phyloP scores from a whole-genome alignment of 192 early-diverging fungal species.

The Rhizophagus sp. region DNA sequence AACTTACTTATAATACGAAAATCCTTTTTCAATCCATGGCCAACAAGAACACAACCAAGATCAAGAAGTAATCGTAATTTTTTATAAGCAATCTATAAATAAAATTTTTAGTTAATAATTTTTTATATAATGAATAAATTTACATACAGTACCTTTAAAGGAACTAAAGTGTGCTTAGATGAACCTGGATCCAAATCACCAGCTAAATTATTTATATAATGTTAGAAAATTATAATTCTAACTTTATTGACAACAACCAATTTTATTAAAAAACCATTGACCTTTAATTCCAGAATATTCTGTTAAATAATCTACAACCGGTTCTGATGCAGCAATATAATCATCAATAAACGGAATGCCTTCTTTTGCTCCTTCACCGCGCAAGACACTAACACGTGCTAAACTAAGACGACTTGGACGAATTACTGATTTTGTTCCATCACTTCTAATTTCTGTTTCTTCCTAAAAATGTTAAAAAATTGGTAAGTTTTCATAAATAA shows the following conservation, averaged over 20 bases:
- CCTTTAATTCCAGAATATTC: slow-evolving; percentile 93
- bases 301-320: slow-evolving; percentile 89
- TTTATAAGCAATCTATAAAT: slow-evolving; percentile 71
- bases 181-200: slow-evolving; percentile 77
- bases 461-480: slow-evolving; percentile 46
- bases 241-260: slow-evolving; percentile 10
- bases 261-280: slow-evolving; percentile 29
- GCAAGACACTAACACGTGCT: slow-evolving; percentile 88
- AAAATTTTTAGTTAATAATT: neutral
- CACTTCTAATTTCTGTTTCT: slow-evolving; percentile 87
- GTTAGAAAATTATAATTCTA: neutral
- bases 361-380: slow-evolving; percentile 71
- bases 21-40: slow-evolving; percentile 94
- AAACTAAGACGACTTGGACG: slow-evolving; percentile 80
- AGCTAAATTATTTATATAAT: slow-evolving; percentile 38
- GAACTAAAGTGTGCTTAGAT: slow-evolving; percentile 80
- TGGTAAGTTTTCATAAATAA: too few species aligned
- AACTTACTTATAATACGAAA: slow-evolving; percentile 87
- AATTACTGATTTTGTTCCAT: slow-evolving; percentile 84
- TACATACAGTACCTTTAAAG: slow-evolving; percentile 63
- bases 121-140: neutral
- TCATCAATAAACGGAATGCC: slow-evolving; percentile 95
- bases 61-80: slow-evolving; percentile 90
- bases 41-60: slow-evolving; percentile 88
- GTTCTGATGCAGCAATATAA: slow-evolving; percentile 84